phyloP scores from a whole-genome alignment of 2,329 filamentous ascomycete genomes.

The Aspergillus ochraceoroseus region DNA sequence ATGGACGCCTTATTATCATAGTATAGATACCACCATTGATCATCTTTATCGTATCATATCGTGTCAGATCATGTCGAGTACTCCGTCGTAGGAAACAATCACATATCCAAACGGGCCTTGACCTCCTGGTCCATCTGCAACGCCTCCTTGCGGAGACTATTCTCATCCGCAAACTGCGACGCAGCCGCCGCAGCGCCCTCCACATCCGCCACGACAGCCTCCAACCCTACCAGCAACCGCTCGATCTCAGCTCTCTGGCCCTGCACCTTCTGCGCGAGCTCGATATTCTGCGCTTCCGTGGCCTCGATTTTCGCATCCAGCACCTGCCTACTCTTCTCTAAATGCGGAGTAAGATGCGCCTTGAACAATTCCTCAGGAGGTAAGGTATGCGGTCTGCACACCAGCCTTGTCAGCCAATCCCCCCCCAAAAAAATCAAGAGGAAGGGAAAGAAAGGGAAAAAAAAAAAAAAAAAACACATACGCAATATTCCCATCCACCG shows the following conservation, averaged over 20 bases:
- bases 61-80: too few species aligned
- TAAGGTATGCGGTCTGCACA: slow-evolving; percentile 53
- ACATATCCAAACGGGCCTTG: slow-evolving; percentile 28
- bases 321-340: slow-evolving; percentile 48
- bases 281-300: slow-evolving; percentile 51
- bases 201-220: slow-evolving; percentile 54
- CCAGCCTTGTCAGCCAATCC: slow-evolving; percentile 5
- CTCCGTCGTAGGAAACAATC: too few species aligned
- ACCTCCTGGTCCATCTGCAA: slow-evolving; percentile 44
- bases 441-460: slow-evolving; percentile 4
- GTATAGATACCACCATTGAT: neutral
- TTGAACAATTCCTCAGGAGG: slow-evolving; percentile 53
- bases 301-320: slow-evolving; percentile 49
- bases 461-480: slow-evolving; percentile 35
- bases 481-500: slow-evolving; percentile 43
- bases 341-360: slow-evolving; percentile 56
- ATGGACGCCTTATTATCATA: slow-evolving; percentile 34
- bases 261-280: slow-evolving; percentile 49
- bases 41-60: too few species aligned
- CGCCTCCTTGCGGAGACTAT: slow-evolving; percentile 40
- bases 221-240: slow-evolving; percentile 50
- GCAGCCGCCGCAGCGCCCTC: slow-evolving; percentile 48
- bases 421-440: neutral
- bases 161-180: slow-evolving; percentile 36
- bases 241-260: slow-evolving; percentile 56